A percentile compares a stretch with the other conserved stretches of the same genome.
These are phyloP conservation scores for Fagopyrum esculentum DNA, from an alignment of 148 eudicot species.

Conservation along the genomic window DNA sequence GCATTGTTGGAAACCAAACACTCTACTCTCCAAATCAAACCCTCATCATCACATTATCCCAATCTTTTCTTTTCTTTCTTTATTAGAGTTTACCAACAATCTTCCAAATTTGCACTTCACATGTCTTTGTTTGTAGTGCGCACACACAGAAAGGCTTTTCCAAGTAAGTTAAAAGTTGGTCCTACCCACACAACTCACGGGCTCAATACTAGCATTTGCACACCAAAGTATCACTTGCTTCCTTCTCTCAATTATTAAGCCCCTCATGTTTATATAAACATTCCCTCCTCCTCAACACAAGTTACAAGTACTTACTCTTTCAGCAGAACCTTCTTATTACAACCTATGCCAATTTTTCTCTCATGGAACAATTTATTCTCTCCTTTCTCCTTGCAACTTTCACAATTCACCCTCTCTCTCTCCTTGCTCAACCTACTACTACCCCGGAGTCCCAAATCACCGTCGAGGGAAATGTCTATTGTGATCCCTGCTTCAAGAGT, in stretches of 20 bases:
- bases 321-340: conserved; percentile 20
- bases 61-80: neutral
- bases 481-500: conserved; percentile 53
- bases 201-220: conserved; percentile 16
- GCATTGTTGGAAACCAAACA: neutral
- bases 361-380: conserved; percentile 28
- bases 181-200: conserved; percentile 61
- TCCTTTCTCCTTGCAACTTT: conserved; percentile 25
- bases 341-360: conserved; percentile 13
- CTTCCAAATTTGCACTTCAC: conserved; percentile 36
- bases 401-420: conserved; percentile 16
- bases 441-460: conserved; percentile 38
- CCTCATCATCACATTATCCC: neutral
- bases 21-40: neutral
- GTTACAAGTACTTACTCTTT: neutral
- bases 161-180: conserved; percentile 26
- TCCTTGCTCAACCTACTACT: conserved; percentile 22
- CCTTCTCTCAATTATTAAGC: conserved; percentile 7
- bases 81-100: conserved; percentile 9
- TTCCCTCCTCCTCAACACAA: neutral
- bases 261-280: neutral
- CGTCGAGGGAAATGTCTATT: conserved; percentile 58
- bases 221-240: neutral
- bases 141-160: conserved; percentile 15
- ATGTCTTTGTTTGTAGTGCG: conserved; percentile 41